phyloP scores from a whole-genome alignment of 345 rosid genomes.

The Eucalyptus regnans region DNA sequence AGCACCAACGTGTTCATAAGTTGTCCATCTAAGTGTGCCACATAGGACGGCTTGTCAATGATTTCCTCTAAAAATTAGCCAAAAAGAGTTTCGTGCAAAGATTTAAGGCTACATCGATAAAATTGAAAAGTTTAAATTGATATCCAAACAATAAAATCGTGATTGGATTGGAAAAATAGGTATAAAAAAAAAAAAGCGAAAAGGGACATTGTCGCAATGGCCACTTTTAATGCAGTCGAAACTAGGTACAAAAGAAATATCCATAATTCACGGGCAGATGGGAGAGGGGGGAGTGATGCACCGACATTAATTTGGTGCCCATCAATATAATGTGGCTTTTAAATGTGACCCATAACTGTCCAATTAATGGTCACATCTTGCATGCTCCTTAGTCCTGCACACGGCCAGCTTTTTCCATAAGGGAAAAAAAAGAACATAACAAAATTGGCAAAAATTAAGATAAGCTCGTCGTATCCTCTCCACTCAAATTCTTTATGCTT shows the following conservation, averaged over 20 bases:
- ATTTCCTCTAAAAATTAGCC: not conserved
- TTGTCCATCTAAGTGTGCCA: not conserved
- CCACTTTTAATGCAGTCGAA: not conserved
- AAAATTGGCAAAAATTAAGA: not conserved
- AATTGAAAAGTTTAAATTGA: not conserved
- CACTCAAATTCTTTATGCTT: not conserved
- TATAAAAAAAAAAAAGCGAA: not conserved
- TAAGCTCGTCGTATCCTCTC: not conserved
- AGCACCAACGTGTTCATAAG: rapidly evolving
- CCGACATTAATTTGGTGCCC: not conserved
- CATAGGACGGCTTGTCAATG: rapidly evolving
- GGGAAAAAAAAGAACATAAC: not conserved
- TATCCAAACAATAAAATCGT: not conserved
- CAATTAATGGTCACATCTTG: not conserved
- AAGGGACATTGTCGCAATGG: not conserved
- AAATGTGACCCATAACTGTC: not conserved
- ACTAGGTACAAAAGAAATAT: not conserved
- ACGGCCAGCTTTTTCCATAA: not conserved
- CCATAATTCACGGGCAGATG: not conserved
- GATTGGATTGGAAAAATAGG: not conserved
- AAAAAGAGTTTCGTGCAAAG: rapidly evolving
- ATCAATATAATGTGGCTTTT: not conserved
- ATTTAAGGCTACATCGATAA: rapidly evolving
- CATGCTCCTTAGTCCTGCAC: not conserved
- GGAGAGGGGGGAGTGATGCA: not conserved